Evolutionary conservation across 148 eudicot species (phyloP), one percentile per base, ranked within the genome.

Genomic region (Oxyria digyna): DNA sequence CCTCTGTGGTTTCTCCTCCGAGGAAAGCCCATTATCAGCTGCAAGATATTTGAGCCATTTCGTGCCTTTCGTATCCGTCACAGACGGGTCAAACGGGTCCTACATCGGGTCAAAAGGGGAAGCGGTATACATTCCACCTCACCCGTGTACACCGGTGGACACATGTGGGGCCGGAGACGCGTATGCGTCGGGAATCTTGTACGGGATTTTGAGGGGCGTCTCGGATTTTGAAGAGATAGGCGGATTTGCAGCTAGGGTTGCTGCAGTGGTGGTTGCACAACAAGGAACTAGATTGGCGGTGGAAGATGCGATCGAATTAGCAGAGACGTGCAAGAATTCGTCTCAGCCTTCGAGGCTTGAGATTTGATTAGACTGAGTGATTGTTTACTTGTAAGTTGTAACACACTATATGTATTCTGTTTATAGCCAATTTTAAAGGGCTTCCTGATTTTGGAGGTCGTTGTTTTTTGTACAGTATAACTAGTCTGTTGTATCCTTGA

Each of bases 151-250:
- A 23, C 93, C 99, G 1, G 78, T 94, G 0, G 99, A 94, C 78
- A 94, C 99, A 18, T 90, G 97, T 74, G 99, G 99, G 15, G 99
- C 99, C 1, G 99, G 99, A 33, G 99, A 94, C 72, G 97, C 96
- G 7, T 94, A 90, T 70, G 97, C 99, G 6, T 88, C 97, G 0
- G 99, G 99, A 4, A 77, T 90, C 48, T 62, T 94, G 65, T 94
- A 94, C 35, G 85, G 96, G 20, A 73, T 94, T 43, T 68, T 88
- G 40, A 74, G 87, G 15, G 96, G 97, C 0, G 85, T 87, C 29
- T 85, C 96, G 35, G 90, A 90, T 83, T 72, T 86, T 48, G 84
- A 84, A 71, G 89, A 83, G 13, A 77, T 90, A 85, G 98, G 98
- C 33, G 54, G 83, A 6, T 59, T 90, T 77, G 98, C 97, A 8